Evolutionary conservation across 1,139 yeast genomes (phyloP).

Genomic region (Suhomyces wounanorum): DNA sequence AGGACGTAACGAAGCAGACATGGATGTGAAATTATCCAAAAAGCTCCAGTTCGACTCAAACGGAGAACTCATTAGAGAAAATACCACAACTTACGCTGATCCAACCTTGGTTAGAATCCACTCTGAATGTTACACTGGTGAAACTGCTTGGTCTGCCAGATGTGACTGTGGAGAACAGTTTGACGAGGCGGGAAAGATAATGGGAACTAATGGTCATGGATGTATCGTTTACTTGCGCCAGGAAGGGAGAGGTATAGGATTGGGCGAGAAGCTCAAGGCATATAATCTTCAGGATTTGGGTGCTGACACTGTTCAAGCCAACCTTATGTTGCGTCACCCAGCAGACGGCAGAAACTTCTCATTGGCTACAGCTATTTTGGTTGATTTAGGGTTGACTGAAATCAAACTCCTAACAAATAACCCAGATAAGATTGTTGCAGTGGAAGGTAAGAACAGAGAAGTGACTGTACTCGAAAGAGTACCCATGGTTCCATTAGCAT

Average conservation of each 20-base stretch:
- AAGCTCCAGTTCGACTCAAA: conserved; percentile 47
- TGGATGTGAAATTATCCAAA: conserved; percentile 48
- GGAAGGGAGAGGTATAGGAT: conserved; percentile 97
- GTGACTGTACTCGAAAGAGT: conserved; percentile 81
- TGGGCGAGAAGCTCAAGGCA: conserved; percentile 95
- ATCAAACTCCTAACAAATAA: conserved; percentile 87
- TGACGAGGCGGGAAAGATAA: conserved; percentile 93
- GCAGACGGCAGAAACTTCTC: conserved; percentile 95
- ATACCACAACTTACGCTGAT: conserved; percentile 41
- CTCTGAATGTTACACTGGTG: conserved; percentile 98
- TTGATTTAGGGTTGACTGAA: conserved; percentile 74
- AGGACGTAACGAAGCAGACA: conserved; percentile 72
- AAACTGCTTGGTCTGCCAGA: conserved; percentile 98
- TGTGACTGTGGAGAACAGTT: conserved; percentile 99
- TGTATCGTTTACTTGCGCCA: conserved; percentile 95
- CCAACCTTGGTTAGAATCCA: conserved; percentile 75
- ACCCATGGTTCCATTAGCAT: conserved; percentile 95
- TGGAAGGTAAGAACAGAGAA: conserved; percentile 75
- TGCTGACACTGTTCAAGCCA: conserved; percentile 97
- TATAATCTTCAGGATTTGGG: conserved; percentile 96
- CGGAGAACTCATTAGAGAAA: conserved; percentile 53
- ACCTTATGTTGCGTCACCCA: conserved; percentile 88
- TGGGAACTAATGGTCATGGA: conserved; percentile 87
- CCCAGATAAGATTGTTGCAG: conserved; percentile 94
- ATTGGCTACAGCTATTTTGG: conserved; percentile 87